Base-by-base conservation (phyloP, 139 green algal genomes). In the Bryopsis sp. region DNA sequence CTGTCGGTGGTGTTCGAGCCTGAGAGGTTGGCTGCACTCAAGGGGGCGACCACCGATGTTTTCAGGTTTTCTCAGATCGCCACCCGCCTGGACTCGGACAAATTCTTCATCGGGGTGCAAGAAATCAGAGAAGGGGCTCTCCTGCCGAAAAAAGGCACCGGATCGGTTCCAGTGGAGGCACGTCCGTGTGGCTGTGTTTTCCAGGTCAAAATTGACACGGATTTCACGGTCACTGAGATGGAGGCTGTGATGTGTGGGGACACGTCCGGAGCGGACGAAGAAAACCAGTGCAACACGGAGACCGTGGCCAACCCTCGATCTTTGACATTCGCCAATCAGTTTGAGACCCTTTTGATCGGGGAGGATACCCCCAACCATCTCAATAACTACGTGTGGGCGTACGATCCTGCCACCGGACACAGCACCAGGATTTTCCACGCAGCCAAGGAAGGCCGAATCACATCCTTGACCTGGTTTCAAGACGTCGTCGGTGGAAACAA, bases 271-370 rank as follows among this genome's bases (percentile, higher is more conserved):
- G 28, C 37, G n/a, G 76, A 78, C 32, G 63, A 67, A 1, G 22
- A 38, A 31, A 39, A 39, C 29, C 78, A 72, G 26, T 31, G 68
- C 39, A 82, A 37, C 35, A 78, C 79, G 2, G 79, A 85, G 72
- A 84, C 76, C 43, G 28, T 69, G 7, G 62, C 62, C 6, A 69
- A 69, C 43, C 62, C 62, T 35, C 62, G 62, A 28, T 35, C 62
- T 50, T 62, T 85, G 31, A 47, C 73, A 19, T 64, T 69, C 39
- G 73, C 78, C 19, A 37, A 67, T 28, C 47, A 74, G 26, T 69
- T 62, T 28, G 70, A 77, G 34, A 64, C 31, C 37, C 46, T 82
- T 29, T 6, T 82, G 0, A 76, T 80, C 34, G 75, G 50, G 31
- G 77, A 82, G 67, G 77, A 83, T 65, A 82, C 70, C 15, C 22